Base-by-base conservation (phyloP, 768 basidiomycete genomes). In the Lyophyllum decastes region DNA sequence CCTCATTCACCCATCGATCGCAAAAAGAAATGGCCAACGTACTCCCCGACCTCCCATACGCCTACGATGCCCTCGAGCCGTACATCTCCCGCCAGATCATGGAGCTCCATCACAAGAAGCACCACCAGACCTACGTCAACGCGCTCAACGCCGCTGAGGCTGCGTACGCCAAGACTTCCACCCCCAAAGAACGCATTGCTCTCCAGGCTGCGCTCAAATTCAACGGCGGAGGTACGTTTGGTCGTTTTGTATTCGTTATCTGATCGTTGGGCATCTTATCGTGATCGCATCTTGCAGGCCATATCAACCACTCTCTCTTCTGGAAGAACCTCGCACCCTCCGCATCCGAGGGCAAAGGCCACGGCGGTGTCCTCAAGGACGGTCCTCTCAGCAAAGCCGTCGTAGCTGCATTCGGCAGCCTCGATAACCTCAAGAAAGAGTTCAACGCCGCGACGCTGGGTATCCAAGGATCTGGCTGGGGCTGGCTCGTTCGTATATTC, bases 381-480 rank as follows among this genome's bases (percentile, higher is more conserved):
- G 90, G 90, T 22, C 78, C 84, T 12, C 79, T 94, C 68, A 91
- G 88, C 73, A 59, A 73, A 0, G 86, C 88, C 47, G 86, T 96
- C 65, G 70, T 72, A 7, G 65, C 76, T 21, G 69, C 78, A 27
- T 98, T 88, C 64, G 93, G 92, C 52, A 77, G 80, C 57, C 64
- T 93, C 60, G 92, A 95, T 0, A 76, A 72, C 51, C 70, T 97
- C 63, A 86, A 86, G 76, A 86, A 84, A 66, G 83, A 93, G 69
- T 89, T 97, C 76, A 98, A 96, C 74, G 74, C 91, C 34, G 81
- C 88, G 44, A 93, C 94, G 44, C 85, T 87, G 41, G 92, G 75
- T 26, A 92, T 98, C 58, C 95, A 97, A 69, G 95, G 95, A 25
- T 92, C 89, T 50, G 95, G 94, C 41, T 97, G 95, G 95, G 95